These are phyloP conservation scores for Colletotrichum lentis DNA, from an alignment of 2,329 filamentous ascomycete genomes.

Conservation along the genomic window DNA sequence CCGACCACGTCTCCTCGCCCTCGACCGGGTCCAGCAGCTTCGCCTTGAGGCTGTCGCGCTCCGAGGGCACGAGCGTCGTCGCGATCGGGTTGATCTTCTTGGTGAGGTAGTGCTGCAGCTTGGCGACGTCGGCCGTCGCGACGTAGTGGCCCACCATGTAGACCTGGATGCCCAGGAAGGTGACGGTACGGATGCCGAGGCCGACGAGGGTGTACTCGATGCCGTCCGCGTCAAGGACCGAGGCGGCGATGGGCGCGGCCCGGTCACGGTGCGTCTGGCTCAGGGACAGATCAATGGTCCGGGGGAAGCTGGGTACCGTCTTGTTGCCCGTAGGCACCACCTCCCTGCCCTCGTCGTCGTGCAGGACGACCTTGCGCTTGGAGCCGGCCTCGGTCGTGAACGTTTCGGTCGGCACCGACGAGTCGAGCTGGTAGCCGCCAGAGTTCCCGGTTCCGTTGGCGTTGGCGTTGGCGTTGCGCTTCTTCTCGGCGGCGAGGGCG, in stretches of 20 bases:
- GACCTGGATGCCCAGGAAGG: conserved; percentile 88
- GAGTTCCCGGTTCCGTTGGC: conserved; percentile 27
- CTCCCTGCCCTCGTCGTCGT: conserved; percentile 74
- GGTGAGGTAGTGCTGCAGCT: conserved; percentile 80
- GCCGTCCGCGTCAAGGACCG: conserved; percentile 52
- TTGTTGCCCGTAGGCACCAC: conserved; percentile 83
- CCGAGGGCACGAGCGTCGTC: conserved; percentile 81
- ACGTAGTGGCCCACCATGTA: conserved; percentile 96
- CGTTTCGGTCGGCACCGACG: conserved; percentile 55
- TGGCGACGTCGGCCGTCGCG: conserved; percentile 80
- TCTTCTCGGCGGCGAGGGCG: conserved; percentile 48
- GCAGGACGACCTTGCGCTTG: conserved; percentile 66
- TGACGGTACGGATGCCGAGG: conserved; percentile 86
- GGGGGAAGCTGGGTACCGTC: conserved; percentile 81
- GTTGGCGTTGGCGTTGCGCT: conserved; percentile 37
- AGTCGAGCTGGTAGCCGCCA: conserved; percentile 49
- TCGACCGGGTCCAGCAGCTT: conserved; percentile 73
- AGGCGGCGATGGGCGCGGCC: conserved; percentile 49
- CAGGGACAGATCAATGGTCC: conserved; percentile 70
- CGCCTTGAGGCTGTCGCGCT: conserved; percentile 77
- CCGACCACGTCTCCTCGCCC: conserved; percentile 78
- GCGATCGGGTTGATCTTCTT: conserved; percentile 79
- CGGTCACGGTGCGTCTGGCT: conserved; percentile 41
- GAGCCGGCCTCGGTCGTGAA: conserved; percentile 60
- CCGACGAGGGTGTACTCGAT: conserved; percentile 88